These are phyloP conservation scores for Metschnikowia chrysomelidarum DNA, from an alignment of 805 yeast species.

Conservation along the genomic window DNA sequence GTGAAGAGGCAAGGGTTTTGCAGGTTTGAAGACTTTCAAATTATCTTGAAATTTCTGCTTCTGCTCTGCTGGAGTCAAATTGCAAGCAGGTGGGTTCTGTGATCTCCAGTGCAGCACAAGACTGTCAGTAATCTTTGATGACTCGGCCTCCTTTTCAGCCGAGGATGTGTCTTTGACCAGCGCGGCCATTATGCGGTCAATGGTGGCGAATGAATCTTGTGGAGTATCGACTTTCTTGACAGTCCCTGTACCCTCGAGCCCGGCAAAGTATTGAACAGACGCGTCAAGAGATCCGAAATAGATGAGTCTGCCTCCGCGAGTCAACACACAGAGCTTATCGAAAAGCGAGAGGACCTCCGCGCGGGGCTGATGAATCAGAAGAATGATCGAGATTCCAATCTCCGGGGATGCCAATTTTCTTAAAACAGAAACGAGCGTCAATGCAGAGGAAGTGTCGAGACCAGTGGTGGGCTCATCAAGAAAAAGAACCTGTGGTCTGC, in stretches of 20 bases:
- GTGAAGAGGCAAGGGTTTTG: conserved; percentile 26
- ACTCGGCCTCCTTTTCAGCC: conserved; percentile 13
- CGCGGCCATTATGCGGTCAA: conserved; percentile 19
- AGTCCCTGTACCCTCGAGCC: conserved; percentile 12
- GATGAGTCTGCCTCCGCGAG: conserved; percentile 52
- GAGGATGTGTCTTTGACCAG: conserved; percentile 19
- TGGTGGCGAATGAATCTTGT: conserved; percentile 12
- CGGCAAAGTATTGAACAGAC: conserved; percentile 48
- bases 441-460: conserved; percentile 75
- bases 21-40: conserved; percentile 18
- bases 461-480: conserved; percentile 91
- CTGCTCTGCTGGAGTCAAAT: conserved; percentile 15
- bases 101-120: conserved; percentile 15
- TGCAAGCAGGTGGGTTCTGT: conserved; percentile 4
- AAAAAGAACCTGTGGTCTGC: conserved; percentile 73
- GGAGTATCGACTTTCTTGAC: conserved; percentile 10
- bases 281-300: conserved; percentile 45
- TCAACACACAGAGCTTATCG: conserved; percentile 64
- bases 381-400: conserved; percentile 68
- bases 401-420: conserved; percentile 42
- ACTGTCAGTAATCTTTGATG: conserved; percentile 9
- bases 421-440: conserved; percentile 57
- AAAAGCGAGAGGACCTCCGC: conserved; percentile 69
- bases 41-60: conserved; percentile 18
- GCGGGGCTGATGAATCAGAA: conserved; percentile 84